These are phyloP conservation scores for Tilletia caries DNA, from an alignment of 1,284 basidiomycete genomes.

Conservation along the genomic window DNA sequence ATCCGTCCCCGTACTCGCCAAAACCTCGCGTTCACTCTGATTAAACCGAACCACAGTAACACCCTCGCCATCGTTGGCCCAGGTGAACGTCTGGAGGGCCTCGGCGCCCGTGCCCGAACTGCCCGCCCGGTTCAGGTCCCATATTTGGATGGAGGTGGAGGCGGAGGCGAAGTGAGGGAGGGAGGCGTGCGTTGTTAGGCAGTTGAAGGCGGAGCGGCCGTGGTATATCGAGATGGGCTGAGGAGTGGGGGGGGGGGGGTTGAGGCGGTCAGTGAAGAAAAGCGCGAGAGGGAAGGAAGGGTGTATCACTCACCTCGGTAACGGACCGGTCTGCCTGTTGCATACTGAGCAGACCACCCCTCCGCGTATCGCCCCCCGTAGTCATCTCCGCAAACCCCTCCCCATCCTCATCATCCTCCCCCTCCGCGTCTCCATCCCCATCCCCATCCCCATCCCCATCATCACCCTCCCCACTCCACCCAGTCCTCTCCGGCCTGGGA, in stretches of 20 bases:
- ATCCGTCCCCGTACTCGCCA: constrained; percentile 89
- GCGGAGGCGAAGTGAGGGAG: constrained; percentile 89
- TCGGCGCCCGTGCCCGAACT: constrained; percentile 76
- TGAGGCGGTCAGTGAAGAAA: background rate
- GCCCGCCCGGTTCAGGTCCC: constrained; percentile 82
- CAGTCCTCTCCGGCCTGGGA: constrained; percentile 47
- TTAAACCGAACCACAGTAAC: constrained; percentile 87
- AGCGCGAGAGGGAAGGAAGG: background rate
- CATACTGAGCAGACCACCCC: constrained; percentile 39
- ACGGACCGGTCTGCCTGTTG: constrained; percentile 31
- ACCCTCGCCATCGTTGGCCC: constrained; percentile 65
- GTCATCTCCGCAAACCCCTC: constrained; percentile 37
- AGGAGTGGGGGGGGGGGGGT: background rate
- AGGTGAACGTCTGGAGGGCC: constrained; percentile 42
- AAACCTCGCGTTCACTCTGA: constrained; percentile 83
- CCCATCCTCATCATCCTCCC: constrained; percentile 54
- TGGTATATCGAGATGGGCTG: constrained; percentile 45
- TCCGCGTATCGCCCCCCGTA: constrained; percentile 33
- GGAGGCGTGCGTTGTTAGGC: constrained; percentile 86
- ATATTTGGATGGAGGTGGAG: constrained; percentile 87
- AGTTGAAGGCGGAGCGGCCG: constrained; percentile 60
- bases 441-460: constrained; percentile 42
- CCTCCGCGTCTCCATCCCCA: constrained; percentile 36
- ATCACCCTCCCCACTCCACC: constrained; percentile 44
- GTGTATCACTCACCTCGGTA: constrained; percentile 35